Percentiles rank a stretch among this genome's conserved stretches.
phyloP scores from a whole-genome alignment of 371 early-diverging fungal genomes.

The Capniomyces stellatus region DNA sequence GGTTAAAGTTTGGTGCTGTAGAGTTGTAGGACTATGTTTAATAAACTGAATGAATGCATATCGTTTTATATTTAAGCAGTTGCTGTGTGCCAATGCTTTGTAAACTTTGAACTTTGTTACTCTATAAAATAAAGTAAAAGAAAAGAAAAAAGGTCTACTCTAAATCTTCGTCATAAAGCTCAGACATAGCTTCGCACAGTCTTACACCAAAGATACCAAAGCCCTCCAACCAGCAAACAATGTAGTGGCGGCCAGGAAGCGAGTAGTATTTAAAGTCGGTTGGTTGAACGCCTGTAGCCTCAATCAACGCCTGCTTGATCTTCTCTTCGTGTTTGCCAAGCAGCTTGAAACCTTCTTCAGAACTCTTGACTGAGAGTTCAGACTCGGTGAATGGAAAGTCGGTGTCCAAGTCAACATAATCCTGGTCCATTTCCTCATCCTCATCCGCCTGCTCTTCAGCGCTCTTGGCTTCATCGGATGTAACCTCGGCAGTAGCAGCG shows the following conservation, averaged over 20 bases:
- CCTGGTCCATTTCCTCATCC: conserved; percentile 6
- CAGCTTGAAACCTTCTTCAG: conserved; percentile 15
- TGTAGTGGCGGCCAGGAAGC: conserved; percentile 23
- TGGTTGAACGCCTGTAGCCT: conserved; percentile 15
- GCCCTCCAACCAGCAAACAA: conserved; percentile 21
- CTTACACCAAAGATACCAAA: conserved; percentile 23
- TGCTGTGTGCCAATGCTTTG: no score
- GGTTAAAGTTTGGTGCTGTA: no score
- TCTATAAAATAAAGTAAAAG: no score
- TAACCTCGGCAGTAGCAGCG: neutral
- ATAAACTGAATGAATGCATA: no score
- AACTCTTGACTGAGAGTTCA: conserved; percentile 8
- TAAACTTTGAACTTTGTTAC: no score
- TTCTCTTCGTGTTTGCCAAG: conserved; percentile 15
- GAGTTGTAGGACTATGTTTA: no score
- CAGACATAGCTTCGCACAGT: neutral
- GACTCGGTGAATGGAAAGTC: conserved; percentile 19
- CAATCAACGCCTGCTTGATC: conserved; percentile 13
- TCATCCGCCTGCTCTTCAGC: conserved; percentile 9
- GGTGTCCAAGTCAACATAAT: conserved; percentile 8
- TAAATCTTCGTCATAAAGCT: no score
- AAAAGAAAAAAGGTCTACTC: no score
- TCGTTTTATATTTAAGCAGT: no score
- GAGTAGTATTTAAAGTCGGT: conserved; percentile 22
- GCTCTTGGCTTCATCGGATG: conserved; percentile 1